Evolutionary conservation across 139 green algal genomes (phyloP), one percentile per base, ranked within the genome.

Genomic region (Volvox reticuliferus): DNA sequence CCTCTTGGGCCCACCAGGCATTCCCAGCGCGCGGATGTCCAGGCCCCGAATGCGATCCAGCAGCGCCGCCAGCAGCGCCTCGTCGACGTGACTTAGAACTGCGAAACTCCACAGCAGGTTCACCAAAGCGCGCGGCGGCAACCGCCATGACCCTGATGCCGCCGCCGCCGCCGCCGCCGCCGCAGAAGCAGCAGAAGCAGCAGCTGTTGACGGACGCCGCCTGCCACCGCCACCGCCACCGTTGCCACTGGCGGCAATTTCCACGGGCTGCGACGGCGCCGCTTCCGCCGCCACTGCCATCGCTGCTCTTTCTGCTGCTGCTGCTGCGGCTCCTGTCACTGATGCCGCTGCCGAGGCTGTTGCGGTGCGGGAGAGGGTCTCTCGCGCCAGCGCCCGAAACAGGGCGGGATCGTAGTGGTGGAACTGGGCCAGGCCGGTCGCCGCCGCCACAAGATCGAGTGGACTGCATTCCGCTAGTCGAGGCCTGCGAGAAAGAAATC

Each of bases 81-180:
- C 77, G 22, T 87, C 50, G 50, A 93, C 69, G 30, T 88, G 76
- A 24, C 78, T 78, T 2, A 84, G 30, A 37, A 93, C 78, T 21
- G 90, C 85, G 32, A 63, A 88, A 17, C 73, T 73, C 90, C 90
- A 93, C 78, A 91, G 26, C 76, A 88, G 32, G 44, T 75, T 33
- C 65, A 91, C 61, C 65, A 89, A 20, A 28, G n/a, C 69, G 5
- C 69, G 84, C 26, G 28, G 28, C 24, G 69, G 28, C 68, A 71
- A 28, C 80, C 1, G 80, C 50, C 20, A 32, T 3, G 30, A 12
- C 19, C 20, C 69, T 24, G 75, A 81, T 30, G 6, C 75, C 12
- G 75, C 13, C 13, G 75, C 62, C 62, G n/a, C 62, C 62, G 62
- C 62, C 62, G 62, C 62, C 62, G 62, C 62, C 62, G 62, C 62